Evolutionary conservation across 2,329 filamentous ascomycete genomes (phyloP).

Genomic region (Stagonosporopsis chrysanthemi): DNA sequence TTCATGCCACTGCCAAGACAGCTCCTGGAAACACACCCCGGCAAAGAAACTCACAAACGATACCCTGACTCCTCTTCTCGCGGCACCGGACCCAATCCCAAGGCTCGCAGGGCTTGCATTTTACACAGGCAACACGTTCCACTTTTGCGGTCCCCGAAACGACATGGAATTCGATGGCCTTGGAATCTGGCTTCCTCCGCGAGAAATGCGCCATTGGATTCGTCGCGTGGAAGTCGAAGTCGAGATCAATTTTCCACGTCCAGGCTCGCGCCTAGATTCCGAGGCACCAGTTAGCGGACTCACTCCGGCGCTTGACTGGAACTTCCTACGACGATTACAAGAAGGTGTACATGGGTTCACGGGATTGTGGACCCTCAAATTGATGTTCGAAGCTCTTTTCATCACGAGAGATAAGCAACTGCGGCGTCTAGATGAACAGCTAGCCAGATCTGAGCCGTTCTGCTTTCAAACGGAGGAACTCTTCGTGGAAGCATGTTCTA

Average conservation of each 20-base stretch:
- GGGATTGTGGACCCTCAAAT: neutral
- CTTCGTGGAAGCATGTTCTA: neutral
- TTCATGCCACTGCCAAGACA: neutral
- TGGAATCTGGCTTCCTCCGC: constrained; percentile 1
- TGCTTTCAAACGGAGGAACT: neutral
- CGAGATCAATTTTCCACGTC: neutral
- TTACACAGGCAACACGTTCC: neutral
- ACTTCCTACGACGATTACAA: neutral
- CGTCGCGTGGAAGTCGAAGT: neutral
- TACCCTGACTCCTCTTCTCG: neutral
- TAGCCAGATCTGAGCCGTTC: neutral
- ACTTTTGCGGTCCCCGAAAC: neutral
- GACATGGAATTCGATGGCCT: neutral
- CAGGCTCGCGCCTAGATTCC: too few species aligned
- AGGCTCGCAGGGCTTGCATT: constrained; percentile 1
- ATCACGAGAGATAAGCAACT: neutral
- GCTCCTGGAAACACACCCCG: neutral
- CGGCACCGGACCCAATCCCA: neutral
- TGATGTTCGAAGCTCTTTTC: constrained; percentile 1
- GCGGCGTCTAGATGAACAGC: neutral
- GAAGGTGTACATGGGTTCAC: neutral
- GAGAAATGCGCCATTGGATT: neutral
- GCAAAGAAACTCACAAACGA: neutral
- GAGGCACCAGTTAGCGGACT: neutral
- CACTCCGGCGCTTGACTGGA: neutral